Evolutionary conservation across 108 stramenopile genomes (phyloP).

Genomic region (Fragilaria crotonensis): DNA sequence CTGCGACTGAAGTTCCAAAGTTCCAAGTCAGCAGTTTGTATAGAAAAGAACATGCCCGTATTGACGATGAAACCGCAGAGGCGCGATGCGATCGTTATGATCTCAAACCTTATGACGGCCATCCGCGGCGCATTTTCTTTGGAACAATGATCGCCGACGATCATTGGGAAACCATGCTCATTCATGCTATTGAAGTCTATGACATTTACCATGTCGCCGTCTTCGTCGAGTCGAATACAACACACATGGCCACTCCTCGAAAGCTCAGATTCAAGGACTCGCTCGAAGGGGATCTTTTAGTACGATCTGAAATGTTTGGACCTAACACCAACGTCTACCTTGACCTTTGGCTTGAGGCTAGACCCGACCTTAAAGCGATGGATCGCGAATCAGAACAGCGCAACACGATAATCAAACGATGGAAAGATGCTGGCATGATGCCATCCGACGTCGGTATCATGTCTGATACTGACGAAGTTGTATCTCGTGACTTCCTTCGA

Average conservation of each 20-base stretch:
- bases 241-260: conserved; percentile 24
- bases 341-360: conserved; percentile 1
- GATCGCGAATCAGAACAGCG: conserved; percentile 33
- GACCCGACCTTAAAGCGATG: neutral
- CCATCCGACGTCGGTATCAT: conserved; percentile 41
- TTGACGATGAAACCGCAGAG: neutral
- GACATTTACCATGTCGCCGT: conserved; percentile 36
- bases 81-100: neutral
- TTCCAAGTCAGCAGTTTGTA: neutral
- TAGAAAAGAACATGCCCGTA: neutral
- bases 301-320: neutral
- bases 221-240: conserved; percentile 49
- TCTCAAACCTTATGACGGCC: neutral
- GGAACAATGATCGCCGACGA: conserved; percentile 37
- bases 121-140: neutral
- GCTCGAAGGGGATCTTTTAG: conserved; percentile 14
- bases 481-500: conserved; percentile 45
- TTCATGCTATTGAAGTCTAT: conserved; percentile 35
- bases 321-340: neutral
- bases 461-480: conserved; percentile 45
- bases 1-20: too few species aligned
- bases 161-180: conserved; percentile 21
- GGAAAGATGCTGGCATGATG: conserved; percentile 51
- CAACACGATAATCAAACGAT: conserved; percentile 31
- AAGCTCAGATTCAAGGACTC: conserved; percentile 24